A percentile compares a stretch with the other conserved stretches of the same genome.
Evolutionary conservation across 345 rosid species (phyloP).

Genomic region (Boechera stricta): DNA sequence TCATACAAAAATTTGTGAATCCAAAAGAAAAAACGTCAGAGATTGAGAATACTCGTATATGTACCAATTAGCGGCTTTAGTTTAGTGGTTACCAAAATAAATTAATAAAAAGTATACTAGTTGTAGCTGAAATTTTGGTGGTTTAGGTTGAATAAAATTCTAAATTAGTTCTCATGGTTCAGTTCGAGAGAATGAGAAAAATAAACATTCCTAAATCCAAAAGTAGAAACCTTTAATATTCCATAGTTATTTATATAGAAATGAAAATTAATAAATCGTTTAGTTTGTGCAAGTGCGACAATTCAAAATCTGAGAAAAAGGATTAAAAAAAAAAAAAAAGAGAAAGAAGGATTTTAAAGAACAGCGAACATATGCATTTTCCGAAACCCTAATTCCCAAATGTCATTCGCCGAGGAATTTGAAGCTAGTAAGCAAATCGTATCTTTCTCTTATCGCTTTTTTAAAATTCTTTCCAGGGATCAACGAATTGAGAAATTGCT

Average conservation of each 20-base stretch:
- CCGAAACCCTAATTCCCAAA: constrained; percentile 34
- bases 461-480: not conserved
- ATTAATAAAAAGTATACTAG: not conserved
- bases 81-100: constrained; percentile 15
- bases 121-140: constrained; percentile 16
- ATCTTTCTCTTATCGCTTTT: constrained; percentile 3
- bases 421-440: constrained; percentile 46
- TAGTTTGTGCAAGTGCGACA: constrained; percentile 19
- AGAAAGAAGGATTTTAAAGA: too few species aligned
- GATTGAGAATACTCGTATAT: not conserved
- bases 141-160: constrained; percentile 36
- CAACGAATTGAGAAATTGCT: not conserved
- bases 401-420: constrained; percentile 49
- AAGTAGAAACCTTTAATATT: not conserved
- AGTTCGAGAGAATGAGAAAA: constrained; percentile 4
- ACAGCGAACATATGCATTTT: not conserved
- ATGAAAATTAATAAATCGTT: not conserved
- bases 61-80: not conserved
- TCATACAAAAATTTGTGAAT: not conserved
- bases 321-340: not conserved
- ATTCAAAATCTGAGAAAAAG: not conserved
- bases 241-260: too few species aligned
- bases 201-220: not conserved
- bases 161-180: not conserved
- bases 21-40: not conserved